These are phyloP conservation scores for Claviceps africana DNA, from an alignment of 2,329 filamentous ascomycete species.

Conservation along the genomic window DNA sequence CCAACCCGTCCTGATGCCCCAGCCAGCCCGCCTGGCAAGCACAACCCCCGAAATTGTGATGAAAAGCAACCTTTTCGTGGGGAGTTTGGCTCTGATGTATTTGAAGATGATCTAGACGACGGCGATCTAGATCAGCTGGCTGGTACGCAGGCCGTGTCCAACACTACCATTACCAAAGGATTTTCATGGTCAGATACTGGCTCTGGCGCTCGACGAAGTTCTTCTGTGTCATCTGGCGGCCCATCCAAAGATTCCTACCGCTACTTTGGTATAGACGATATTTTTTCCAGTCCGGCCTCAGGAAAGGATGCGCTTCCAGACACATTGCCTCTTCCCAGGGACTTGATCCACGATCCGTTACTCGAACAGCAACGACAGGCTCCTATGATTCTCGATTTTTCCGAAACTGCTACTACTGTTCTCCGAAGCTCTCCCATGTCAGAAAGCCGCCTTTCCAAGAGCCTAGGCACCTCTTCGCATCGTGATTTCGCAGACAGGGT, in stretches of 20 bases:
- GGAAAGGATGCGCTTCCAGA: slow-evolving; percentile 15
- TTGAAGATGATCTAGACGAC: slow-evolving; percentile 14
- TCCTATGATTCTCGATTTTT: slow-evolving; percentile 15
- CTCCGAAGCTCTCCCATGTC: slow-evolving; percentile 18
- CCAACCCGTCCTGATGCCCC: slow-evolving; percentile 16
- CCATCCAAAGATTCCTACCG: slow-evolving; percentile 10
- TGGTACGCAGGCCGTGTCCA: background rate
- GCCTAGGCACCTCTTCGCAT: slow-evolving; percentile 3
- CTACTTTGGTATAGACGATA: slow-evolving; percentile 12
- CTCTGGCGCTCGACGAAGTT: slow-evolving; percentile 16
- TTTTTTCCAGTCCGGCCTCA: slow-evolving; percentile 17
- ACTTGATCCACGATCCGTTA: slow-evolving; percentile 1
- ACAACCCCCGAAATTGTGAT: background rate
- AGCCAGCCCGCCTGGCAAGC: background rate
- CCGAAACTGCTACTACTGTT: slow-evolving; percentile 22
- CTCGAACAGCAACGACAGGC: background rate
- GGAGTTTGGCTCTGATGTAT: slow-evolving; percentile 5
- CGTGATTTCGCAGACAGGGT: background rate
- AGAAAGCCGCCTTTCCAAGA: slow-evolving; percentile 2
- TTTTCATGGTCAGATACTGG: slow-evolving; percentile 18
- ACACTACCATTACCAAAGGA: background rate
- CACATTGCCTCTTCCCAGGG: slow-evolving; percentile 15
- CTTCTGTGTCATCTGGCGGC: slow-evolving; percentile 11
- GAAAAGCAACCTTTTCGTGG: background rate
- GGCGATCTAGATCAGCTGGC: slow-evolving; percentile 11